Evolutionary conservation across 371 early-diverging fungal species (phyloP), one percentile per base, ranked within the genome.

Genomic region (Chytridiales sp.): DNA sequence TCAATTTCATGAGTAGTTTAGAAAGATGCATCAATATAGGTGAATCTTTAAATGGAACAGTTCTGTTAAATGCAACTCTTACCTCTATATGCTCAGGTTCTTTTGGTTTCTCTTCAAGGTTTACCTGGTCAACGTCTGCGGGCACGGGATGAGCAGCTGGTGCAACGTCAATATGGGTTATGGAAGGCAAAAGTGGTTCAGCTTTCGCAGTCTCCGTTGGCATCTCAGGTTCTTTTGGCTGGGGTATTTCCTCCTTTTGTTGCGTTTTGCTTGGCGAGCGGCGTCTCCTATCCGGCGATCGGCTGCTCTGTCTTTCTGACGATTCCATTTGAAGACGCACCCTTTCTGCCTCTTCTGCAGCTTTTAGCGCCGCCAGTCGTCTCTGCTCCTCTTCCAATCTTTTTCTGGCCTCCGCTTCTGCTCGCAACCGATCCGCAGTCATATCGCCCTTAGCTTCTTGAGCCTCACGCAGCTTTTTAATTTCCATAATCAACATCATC

Each of bases 391-490:
- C 55, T 47, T 64, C 54, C 27, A 40, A 27, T 30, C 15, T 29
- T 11, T 31, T 2, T 24, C 51, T 21, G 11, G 19, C 51, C 42
- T 21, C 2, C 31, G 55, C 63, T 42, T 56, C 41, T 29, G 11
- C 15, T 29, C 9, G 29, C 4, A 6, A 8, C 29, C 30, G 15
- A 44, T 13, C 8, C 46, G 46, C 24, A 9, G 21, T 24, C 17
- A 5, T 38, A 32, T 56, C 64, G 2, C 24, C 32, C 42, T 43
- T 34, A 8, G 40, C 8, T 44, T 50, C 61, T 19, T 51, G 51
- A 31, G 61, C 53, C 36, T 50, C 61, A 31, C 61, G 26, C 42
- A 60, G 32, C 5, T 53, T n/a, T n/a, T 39, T 61, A 6, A 60
- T n/a, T 27, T 60, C 61, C 6, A 13, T 27, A 30, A 58, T 24